phyloP scores from a whole-genome alignment of 73 alveolate species.

The Blepharisma stoltei region DNA sequence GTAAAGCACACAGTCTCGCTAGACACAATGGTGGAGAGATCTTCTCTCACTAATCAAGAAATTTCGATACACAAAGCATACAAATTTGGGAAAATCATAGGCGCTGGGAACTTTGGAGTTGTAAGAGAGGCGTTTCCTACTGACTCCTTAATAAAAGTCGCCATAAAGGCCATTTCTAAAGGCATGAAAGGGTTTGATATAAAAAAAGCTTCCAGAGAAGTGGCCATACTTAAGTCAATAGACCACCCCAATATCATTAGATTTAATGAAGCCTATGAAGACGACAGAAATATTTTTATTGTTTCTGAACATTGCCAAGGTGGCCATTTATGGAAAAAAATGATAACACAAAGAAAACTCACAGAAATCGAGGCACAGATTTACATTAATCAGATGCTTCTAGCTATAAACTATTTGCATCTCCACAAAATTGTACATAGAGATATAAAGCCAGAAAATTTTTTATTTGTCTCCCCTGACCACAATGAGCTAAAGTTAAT shows the following conservation, averaged over 20 bases:
- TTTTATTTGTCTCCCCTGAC: neutral
- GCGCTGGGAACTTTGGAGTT: too few species aligned
- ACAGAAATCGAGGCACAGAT: conserved; percentile 1
- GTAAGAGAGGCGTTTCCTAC: too few species aligned
- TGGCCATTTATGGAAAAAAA: neutral
- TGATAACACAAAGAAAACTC: conserved; percentile 1
- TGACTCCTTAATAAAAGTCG: too few species aligned
- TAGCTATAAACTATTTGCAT: conserved; percentile 27
- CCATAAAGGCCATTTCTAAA: too few species aligned
- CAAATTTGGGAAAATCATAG: too few species aligned
- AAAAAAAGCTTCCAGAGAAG: too few species aligned
- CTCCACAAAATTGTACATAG: conserved; percentile 12
- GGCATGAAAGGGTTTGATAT: too few species aligned
- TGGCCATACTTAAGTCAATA: neutral
- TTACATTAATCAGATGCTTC: neutral
- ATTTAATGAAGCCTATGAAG: conserved; percentile 9
- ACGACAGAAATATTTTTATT: conserved; percentile 3
- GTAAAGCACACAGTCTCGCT: too few species aligned
- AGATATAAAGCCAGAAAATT: conserved; percentile 13
- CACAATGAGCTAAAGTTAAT: conserved; percentile 52
- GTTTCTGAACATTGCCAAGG: neutral
- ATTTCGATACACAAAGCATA: too few species aligned
- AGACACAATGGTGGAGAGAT: too few species aligned
- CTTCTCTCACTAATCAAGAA: too few species aligned
- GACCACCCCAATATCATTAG: conserved; percentile 3